These are phyloP conservation scores for Suillus subluteus DNA, from an alignment of 768 basidiomycete genomes.

Conservation along the genomic window DNA sequence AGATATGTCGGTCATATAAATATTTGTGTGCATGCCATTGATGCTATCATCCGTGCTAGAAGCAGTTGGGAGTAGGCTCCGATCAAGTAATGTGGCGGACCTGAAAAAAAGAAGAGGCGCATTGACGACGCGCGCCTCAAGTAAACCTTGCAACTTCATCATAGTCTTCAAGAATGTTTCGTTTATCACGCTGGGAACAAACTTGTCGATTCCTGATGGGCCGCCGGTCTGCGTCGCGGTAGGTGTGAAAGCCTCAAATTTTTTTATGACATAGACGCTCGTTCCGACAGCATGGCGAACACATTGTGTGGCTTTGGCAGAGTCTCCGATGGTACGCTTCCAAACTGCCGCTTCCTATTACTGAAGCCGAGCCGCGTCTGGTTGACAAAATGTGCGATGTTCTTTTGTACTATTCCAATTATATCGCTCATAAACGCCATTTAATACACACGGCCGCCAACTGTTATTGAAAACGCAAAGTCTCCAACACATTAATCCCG, in stretches of 20 bases:
- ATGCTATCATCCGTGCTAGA: neutral
- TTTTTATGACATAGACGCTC: neutral
- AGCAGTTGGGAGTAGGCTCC: neutral
- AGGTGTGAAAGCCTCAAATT: neutral
- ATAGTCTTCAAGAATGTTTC: too few species aligned
- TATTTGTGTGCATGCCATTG: too few species aligned
- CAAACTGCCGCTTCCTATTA: neutral
- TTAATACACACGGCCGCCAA: neutral
- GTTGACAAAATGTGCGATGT: too few species aligned
- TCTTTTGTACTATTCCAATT: neutral
- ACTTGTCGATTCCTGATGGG: too few species aligned
- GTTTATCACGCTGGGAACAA: too few species aligned
- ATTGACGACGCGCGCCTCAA: neutral
- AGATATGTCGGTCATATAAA: neutral
- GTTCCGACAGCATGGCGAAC: too few species aligned
- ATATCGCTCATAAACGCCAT: neutral
- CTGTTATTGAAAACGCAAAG: too few species aligned
- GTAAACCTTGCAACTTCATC: neutral
- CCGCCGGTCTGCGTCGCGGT: too few species aligned
- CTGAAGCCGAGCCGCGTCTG: too few species aligned
- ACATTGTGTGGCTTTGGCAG: too few species aligned
- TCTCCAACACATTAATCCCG: slow-evolving; percentile 3
- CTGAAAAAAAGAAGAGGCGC: neutral
- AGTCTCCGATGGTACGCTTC: neutral
- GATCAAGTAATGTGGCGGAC: neutral